Conservation (phyloP, 768 basidiomycete species). For the Imleria badia region DNA sequence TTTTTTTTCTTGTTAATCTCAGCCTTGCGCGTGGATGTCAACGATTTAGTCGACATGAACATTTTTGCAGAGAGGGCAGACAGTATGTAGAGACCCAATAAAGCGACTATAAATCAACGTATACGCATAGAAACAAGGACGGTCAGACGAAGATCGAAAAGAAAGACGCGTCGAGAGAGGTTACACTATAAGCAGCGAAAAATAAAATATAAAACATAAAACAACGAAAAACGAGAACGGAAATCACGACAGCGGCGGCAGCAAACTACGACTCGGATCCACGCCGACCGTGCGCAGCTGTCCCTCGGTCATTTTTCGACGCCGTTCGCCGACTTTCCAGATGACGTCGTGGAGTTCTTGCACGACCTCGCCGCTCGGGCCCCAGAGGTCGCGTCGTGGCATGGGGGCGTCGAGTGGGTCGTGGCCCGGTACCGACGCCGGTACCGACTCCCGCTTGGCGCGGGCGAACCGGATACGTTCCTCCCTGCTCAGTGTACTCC, state of each 20-base stretch:
- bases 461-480: slow-evolving; percentile 68
- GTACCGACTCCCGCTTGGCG: slow-evolving; percentile 38
- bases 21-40: too few species aligned
- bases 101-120: slow-evolving; percentile 6
- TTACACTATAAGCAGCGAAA: too few species aligned
- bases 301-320: slow-evolving; percentile 48
- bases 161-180: too few species aligned
- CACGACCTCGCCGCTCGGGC: slow-evolving; percentile 76
- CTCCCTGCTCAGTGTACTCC: slow-evolving; percentile 67
- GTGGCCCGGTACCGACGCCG: not conserved
- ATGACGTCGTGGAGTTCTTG: slow-evolving; percentile 86
- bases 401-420: not conserved
- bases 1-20: too few species aligned
- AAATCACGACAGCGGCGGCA: too few species aligned
- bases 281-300: slow-evolving; percentile 1
- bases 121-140: too few species aligned
- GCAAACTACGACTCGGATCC: too few species aligned
- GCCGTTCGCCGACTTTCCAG: slow-evolving; percentile 77
- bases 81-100: not conserved
- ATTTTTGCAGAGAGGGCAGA: not conserved
- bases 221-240: too few species aligned
- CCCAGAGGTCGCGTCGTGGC: slow-evolving; percentile 50
- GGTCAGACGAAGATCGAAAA: too few species aligned
- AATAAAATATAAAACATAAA: too few species aligned
- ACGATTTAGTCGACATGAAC: too few species aligned